Conservation (phyloP, 345 rosid genomes). For the Anastatica hierochuntica region DNA sequence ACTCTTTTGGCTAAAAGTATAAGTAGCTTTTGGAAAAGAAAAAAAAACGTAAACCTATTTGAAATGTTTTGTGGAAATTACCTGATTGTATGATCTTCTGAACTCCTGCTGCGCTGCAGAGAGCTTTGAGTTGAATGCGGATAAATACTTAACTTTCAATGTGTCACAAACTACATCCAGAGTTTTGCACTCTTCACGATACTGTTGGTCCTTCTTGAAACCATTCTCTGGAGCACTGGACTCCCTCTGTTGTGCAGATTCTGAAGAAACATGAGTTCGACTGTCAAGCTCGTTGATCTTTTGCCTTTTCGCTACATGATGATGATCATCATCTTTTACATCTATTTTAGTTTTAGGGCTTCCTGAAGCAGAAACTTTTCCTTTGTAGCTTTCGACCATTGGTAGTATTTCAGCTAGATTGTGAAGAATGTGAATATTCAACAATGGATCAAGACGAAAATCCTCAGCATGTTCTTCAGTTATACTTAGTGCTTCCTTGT, state of each 20-base stretch:
- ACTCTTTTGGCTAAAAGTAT: too few relatives aligned
- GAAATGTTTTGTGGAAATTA: slow-evolving; percentile 14
- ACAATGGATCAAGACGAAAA: slow-evolving; percentile 79
- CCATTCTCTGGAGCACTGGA: slow-evolving; percentile 19
- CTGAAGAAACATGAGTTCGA: slow-evolving; percentile 23
- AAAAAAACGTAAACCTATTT: too few relatives aligned
- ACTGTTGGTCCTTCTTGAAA: slow-evolving; percentile 26
- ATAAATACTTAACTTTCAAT: slow-evolving; percentile 63
- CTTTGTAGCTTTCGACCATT: slow-evolving; percentile 22
- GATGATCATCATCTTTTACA: slow-evolving; percentile 26
- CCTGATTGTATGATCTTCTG: slow-evolving; percentile 59
- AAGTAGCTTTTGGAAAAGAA: neutral
- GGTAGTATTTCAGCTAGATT: slow-evolving; percentile 74
- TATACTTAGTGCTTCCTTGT: slow-evolving; percentile 65
- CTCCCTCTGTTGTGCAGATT: slow-evolving; percentile 11
- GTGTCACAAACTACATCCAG: slow-evolving; percentile 45
- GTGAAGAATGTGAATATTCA: slow-evolving; percentile 88
- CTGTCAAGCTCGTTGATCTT: slow-evolving; percentile 23
- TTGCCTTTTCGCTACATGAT: slow-evolving; percentile 40
- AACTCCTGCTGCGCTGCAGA: slow-evolving; percentile 65
- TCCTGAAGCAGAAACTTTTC: slow-evolving; percentile 25
- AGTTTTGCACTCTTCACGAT: slow-evolving; percentile 25
- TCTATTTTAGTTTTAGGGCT: slow-evolving; percentile 30
- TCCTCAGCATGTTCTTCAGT: slow-evolving; percentile 64
- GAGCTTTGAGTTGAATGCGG: slow-evolving; percentile 56